Percentiles rank a stretch among this genome's conserved stretches.
Evolutionary conservation across 768 basidiomycete species (phyloP).

Genomic region (Kwoniella mangroviensis): DNA sequence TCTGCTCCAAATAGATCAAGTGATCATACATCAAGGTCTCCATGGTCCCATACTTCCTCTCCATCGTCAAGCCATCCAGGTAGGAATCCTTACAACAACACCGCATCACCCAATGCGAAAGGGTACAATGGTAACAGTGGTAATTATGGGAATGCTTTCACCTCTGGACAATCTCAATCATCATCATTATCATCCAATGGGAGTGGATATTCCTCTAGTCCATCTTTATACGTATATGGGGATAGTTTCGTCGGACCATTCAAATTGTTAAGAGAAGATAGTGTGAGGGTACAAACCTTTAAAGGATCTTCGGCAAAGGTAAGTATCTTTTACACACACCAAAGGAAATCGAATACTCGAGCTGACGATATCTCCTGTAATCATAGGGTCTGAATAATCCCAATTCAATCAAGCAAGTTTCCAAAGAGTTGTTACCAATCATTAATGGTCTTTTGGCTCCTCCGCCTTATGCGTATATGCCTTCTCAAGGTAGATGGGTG

Average conservation of each 20-base stretch:
- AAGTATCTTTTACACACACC: slow-evolving; percentile 6
- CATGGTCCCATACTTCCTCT: slow-evolving; percentile 30
- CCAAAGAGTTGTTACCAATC: slow-evolving; percentile 39
- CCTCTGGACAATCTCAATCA: neutral
- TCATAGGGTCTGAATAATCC: slow-evolving; percentile 50
- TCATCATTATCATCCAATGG: neutral
- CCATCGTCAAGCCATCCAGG: neutral
- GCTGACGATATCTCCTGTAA: neutral
- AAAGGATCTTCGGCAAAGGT: slow-evolving; percentile 54
- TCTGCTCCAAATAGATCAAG: slow-evolving; percentile 17
- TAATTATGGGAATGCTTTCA: neutral
- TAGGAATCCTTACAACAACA: neutral
- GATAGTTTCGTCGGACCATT: slow-evolving; percentile 52
- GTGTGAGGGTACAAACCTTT: slow-evolving; percentile 36
- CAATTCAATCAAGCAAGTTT: slow-evolving; percentile 47
- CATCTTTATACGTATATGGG: slow-evolving; percentile 41
- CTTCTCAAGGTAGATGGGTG: slow-evolving; percentile 40
- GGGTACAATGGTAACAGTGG: neutral
- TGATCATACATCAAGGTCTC: slow-evolving; percentile 25
- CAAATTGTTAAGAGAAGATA: slow-evolving; percentile 43
- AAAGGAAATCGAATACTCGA: neutral
- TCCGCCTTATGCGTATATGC: slow-evolving; percentile 46
- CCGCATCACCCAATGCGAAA: slow-evolving; percentile 2
- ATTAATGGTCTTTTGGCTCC: slow-evolving; percentile 43
- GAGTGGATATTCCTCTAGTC: slow-evolving; percentile 16